Conservation (phyloP, 768 basidiomycete genomes). For the Dentipellis fragilis region DNA sequence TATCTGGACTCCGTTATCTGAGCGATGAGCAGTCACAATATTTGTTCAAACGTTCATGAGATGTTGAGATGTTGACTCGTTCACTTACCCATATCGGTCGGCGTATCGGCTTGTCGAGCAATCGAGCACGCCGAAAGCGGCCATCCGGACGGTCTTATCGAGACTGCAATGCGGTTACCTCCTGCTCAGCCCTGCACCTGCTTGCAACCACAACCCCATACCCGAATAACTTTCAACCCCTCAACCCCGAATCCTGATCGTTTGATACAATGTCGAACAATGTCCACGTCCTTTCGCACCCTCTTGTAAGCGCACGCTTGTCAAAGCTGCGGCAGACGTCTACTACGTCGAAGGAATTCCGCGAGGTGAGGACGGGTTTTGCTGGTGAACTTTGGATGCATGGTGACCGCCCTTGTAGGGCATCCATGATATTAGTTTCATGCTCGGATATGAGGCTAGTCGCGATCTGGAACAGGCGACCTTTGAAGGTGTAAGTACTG, state of each 20-base stretch:
- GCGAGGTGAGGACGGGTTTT: conserved; percentile 3
- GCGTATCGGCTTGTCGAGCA: background rate
- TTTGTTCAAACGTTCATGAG: too few species aligned
- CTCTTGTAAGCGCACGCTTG: conserved; percentile 12
- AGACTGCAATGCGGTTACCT: background rate
- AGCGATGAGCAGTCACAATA: too few species aligned
- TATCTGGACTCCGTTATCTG: too few species aligned
- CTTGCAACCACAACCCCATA: background rate
- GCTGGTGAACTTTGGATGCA: background rate
- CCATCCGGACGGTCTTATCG: background rate
- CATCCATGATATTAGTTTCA: conserved; percentile 62
- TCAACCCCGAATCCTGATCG: background rate
- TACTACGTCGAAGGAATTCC: conserved; percentile 14
- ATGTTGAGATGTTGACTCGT: too few species aligned
- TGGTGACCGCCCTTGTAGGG: conserved; percentile 31
- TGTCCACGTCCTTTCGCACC: conserved; percentile 11
- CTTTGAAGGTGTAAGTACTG: conserved; percentile 52
- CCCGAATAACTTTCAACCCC: background rate
- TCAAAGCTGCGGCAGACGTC: conserved; percentile 10
- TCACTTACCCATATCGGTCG: background rate
- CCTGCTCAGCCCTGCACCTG: background rate
- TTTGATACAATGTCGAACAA: conserved; percentile 3
- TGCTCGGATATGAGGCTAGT: conserved; percentile 80
- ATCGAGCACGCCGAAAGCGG: background rate
- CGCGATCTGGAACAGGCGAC: conserved; percentile 51